phyloP scores from a whole-genome alignment of 768 basidiomycete genomes.

The Boletus sp. region DNA sequence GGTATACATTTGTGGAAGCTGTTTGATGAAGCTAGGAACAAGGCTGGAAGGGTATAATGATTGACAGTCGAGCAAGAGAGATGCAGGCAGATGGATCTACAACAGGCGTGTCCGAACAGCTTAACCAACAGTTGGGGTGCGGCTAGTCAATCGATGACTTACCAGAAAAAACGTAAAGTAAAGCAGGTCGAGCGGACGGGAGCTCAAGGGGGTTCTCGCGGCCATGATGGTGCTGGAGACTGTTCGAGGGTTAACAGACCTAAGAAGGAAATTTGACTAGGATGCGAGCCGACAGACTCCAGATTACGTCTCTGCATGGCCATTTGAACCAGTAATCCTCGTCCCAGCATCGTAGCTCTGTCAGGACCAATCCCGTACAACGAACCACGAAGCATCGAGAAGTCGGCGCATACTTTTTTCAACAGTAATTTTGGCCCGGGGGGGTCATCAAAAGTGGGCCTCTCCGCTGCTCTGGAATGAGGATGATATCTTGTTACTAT shows the following conservation, averaged over 20 bases:
- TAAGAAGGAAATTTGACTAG: not conserved
- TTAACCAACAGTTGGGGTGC: not conserved
- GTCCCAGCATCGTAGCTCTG: conserved; percentile 41
- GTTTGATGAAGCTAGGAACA: conserved; percentile 46
- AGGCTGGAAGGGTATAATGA: conserved; percentile 52
- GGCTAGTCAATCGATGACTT: conserved; percentile 14
- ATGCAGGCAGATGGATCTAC: conserved; percentile 65
- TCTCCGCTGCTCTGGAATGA: conserved; percentile 56
- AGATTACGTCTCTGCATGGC: conserved; percentile 34
- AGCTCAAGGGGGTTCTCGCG: conserved; percentile 38
- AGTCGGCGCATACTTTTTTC: conserved; percentile 51
- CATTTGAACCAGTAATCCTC: conserved; percentile 41
- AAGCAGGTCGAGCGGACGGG: conserved; percentile 61
- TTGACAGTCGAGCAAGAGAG: conserved; percentile 70
- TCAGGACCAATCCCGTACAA: conserved; percentile 43
- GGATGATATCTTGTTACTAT: conserved; percentile 55
- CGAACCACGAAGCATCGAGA: conserved; percentile 31
- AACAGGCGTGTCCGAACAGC: not conserved
- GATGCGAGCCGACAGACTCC: not conserved
- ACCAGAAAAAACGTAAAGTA: conserved; percentile 74
- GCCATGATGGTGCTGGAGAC: conserved; percentile 5
- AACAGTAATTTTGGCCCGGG: conserved; percentile 34
- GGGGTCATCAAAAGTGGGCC: conserved; percentile 48
- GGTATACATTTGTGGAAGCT: conserved; percentile 50
- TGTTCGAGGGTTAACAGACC: not conserved